A percentile compares a stretch with the other conserved stretches of the same genome.
phyloP scores from a whole-genome alignment of 805 yeast genomes.

The Barnettozyma sp. region DNA sequence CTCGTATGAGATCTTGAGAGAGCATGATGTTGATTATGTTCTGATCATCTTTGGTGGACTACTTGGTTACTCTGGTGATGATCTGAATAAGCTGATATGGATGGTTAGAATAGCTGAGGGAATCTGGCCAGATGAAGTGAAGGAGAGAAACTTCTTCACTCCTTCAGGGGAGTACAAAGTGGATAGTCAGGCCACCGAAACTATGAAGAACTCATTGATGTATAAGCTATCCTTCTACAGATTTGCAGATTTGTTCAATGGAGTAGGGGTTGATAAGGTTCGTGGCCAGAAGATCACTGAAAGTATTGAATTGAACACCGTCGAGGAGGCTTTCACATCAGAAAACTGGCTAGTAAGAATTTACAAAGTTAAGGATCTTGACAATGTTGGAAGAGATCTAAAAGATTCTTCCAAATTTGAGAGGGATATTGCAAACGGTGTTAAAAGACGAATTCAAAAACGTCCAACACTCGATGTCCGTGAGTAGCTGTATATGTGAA shows the following conservation, averaged over 20 bases:
- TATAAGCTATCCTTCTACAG: conserved; percentile 92
- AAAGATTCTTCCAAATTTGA: conserved; percentile 50
- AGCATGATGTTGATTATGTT: conserved; percentile 93
- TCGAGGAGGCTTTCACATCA: conserved; percentile 92
- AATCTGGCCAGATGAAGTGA: conserved; percentile 98
- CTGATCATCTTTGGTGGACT: conserved; percentile 91
- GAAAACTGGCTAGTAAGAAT: conserved; percentile 97
- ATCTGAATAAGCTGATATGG: conserved; percentile 94
- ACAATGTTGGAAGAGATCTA: conserved; percentile 77
- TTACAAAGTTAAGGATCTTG: conserved; percentile 84
- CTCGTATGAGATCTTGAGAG: conserved; percentile 79
- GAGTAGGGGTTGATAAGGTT: conserved; percentile 71
- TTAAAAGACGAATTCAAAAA: conserved; percentile 37
- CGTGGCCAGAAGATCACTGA: conserved; percentile 72
- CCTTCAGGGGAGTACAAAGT: conserved; percentile 82
- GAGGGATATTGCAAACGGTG: conserved; percentile 27
- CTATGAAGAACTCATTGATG: conserved; percentile 87
- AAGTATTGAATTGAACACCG: conserved; percentile 54
- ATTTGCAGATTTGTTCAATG: conserved; percentile 63
- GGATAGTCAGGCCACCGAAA: conserved; percentile 70
- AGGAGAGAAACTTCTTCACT: conserved; percentile 79
- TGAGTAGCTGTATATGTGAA: conserved; percentile 10
- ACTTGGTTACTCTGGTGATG: conserved; percentile 92
- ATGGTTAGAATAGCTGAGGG: conserved; percentile 99
- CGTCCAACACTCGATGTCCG: conserved; percentile 47